Evolutionary conservation across 108 stramenopile species (phyloP).

Genomic region (Mediolabrus comicus): DNA sequence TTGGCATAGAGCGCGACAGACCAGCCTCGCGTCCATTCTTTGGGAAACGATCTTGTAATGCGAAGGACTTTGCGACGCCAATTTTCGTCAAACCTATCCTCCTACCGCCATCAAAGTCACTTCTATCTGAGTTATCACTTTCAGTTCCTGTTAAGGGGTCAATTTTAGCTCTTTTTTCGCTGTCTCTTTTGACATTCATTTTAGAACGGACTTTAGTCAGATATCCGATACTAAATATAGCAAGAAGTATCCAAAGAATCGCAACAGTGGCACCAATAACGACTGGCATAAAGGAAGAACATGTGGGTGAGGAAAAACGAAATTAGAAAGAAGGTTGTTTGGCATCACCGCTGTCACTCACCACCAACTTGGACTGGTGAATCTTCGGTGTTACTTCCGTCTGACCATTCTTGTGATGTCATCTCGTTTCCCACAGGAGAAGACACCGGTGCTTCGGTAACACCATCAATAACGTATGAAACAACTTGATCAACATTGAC

Average conservation of each 20-base stretch:
- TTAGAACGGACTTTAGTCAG: neutral
- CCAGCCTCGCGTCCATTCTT: neutral
- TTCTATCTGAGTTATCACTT: neutral
- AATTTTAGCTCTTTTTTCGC: neutral
- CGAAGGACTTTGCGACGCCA: neutral
- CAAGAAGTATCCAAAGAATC: neutral
- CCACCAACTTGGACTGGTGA: neutral
- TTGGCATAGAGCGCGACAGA: neutral
- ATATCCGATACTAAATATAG: neutral
- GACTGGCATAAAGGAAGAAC: neutral
- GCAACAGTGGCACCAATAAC: neutral
- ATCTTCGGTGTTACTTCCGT: neutral
- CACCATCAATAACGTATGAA: neutral
- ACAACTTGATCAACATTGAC: neutral
- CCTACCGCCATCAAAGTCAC: neutral
- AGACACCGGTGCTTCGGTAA: neutral
- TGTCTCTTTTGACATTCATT: neutral
- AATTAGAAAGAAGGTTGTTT: neutral
- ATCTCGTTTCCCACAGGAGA: neutral
- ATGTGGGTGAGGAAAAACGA: neutral
- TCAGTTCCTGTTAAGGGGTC: neutral
- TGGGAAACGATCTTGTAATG: neutral
- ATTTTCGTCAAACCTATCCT: neutral
- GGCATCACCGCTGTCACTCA: neutral
- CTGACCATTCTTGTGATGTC: neutral